These are phyloP conservation scores for Colletotrichum tropicale DNA, from an alignment of 2,329 filamentous ascomycete genomes.

Conservation along the genomic window DNA sequence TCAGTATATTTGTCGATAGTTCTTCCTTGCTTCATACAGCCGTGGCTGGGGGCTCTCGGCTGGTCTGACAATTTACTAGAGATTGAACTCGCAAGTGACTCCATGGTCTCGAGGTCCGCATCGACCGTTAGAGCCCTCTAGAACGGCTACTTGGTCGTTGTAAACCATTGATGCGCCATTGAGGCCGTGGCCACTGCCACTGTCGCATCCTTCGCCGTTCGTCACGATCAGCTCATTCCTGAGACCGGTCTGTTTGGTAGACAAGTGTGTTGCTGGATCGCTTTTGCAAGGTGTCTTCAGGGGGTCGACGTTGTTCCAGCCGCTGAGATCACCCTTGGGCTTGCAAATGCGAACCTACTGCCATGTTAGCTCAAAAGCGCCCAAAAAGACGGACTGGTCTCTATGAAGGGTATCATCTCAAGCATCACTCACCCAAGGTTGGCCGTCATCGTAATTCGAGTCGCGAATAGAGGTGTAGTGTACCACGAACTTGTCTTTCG, in stretches of 20 bases:
- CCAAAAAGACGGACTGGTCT: background rate
- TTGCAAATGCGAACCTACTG: background rate
- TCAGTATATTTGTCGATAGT: fast-evolving
- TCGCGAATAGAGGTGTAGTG: background rate
- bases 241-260: background rate
- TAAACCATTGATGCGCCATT: background rate
- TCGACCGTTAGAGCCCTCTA: background rate
- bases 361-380: background rate
- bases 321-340: background rate
- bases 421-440: background rate
- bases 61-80: background rate
- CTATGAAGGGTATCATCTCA: background rate
- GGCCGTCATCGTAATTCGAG: background rate
- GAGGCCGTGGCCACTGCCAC: background rate
- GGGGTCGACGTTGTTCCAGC: background rate
- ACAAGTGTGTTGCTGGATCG: background rate
- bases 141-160: background rate
- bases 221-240: background rate
- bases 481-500: background rate
- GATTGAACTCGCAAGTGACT: background rate
- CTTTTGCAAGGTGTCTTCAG: background rate
- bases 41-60: background rate
- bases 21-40: background rate
- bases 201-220: background rate
- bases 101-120: background rate